Percentiles rank a stretch among this genome's conserved stretches.
Conservation (phyloP, 805 yeast genomes). For the Candida alai region DNA sequence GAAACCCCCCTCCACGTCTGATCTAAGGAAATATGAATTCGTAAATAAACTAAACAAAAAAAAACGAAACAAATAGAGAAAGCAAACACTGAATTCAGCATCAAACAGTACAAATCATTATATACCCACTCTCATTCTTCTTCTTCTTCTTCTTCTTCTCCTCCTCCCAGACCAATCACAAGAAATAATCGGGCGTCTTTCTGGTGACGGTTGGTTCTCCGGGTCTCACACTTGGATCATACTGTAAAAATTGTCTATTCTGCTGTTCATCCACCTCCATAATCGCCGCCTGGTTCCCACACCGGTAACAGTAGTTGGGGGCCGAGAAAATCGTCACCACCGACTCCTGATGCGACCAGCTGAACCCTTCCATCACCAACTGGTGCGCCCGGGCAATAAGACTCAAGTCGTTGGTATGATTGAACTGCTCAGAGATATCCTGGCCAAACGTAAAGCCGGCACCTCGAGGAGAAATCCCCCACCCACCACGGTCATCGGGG, state of each 20-base stretch:
- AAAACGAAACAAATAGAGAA: too few species aligned
- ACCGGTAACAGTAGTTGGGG: constrained; percentile 94
- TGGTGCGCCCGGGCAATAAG: constrained; percentile 95
- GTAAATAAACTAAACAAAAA: too few species aligned
- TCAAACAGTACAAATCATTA: too few species aligned
- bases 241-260: constrained; percentile 86
- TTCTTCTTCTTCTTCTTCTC: too few species aligned
- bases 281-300: constrained; percentile 97
- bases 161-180: constrained; percentile 40
- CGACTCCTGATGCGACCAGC: constrained; percentile 91
- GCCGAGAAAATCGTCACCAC: constrained; percentile 95
- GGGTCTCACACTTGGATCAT: constrained; percentile 94
- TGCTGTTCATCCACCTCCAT: constrained; percentile 97
- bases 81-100: too few species aligned
- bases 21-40: too few species aligned
- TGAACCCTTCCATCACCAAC: constrained; percentile 95
- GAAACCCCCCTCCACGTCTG: too few species aligned
- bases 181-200: constrained; percentile 95
- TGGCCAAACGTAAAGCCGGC: constrained; percentile 98
- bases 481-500: constrained; percentile 96
- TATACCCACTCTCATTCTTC: too few species aligned
- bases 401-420: constrained; percentile 81
- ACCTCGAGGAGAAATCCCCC: constrained; percentile 98
- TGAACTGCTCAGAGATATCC: constrained; percentile 90
- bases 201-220: constrained; percentile 97